Conservation (phyloP, 2,329 filamentous ascomycete genomes). For the Eutypa lata region DNA sequence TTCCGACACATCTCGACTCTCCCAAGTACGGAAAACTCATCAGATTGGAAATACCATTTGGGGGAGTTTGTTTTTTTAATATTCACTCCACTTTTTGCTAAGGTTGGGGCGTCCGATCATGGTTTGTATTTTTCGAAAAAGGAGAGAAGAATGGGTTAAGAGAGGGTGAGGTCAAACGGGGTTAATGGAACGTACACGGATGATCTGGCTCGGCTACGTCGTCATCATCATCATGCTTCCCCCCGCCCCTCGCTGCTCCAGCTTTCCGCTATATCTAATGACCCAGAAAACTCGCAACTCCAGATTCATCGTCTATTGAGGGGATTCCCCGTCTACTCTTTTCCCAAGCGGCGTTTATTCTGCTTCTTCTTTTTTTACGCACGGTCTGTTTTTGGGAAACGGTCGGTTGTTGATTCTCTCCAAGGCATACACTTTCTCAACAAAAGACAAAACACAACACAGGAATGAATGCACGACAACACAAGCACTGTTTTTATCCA, state of each 20-base stretch:
- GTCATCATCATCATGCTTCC: neutral
- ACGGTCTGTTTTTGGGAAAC: neutral
- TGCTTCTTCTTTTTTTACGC: neutral
- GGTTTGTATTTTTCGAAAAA: constrained; percentile 34
- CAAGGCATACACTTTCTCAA: neutral
- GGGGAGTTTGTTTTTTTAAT: constrained; percentile 33
- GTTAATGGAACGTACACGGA: constrained; percentile 22
- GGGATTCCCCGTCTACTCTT: neutral
- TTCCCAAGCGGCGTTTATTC: neutral
- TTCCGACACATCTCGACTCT: constrained; percentile 21
- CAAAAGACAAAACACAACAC: neutral
- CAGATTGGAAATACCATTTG: constrained; percentile 51
- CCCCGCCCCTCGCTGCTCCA: neutral
- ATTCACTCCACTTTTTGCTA: constrained; percentile 44
- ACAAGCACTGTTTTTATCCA: neutral
- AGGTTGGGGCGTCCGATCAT: constrained; percentile 46
- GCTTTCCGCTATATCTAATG: neutral
- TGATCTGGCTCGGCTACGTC: constrained; percentile 4
- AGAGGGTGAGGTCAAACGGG: neutral
- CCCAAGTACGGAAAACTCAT: constrained; percentile 32
- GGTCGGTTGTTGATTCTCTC: neutral
- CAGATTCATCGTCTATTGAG: neutral
- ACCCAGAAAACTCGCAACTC: neutral
- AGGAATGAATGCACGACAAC: neutral
- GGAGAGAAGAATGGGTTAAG: constrained; percentile 36